Base-by-base conservation (phyloP, 2,329 filamentous ascomycete species). In the Fusarium dimerum region DNA sequence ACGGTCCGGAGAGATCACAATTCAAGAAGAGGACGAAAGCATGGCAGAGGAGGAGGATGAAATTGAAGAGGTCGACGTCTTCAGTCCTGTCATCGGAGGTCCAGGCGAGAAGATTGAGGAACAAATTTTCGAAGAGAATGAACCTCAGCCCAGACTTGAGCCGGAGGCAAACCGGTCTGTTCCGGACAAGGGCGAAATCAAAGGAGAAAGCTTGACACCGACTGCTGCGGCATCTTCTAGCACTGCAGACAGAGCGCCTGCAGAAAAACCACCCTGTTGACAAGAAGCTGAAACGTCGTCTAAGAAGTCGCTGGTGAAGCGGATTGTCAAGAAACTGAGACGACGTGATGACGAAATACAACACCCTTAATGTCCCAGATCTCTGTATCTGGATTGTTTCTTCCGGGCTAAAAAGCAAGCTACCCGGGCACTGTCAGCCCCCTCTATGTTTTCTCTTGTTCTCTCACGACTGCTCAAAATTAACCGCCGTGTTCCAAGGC, bases 1-100 rank as follows among this genome's bases (percentile, higher is more conserved):
- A 29, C 76, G 85, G 20, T 92, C 88, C 49, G 86, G 85, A 9
- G 89, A 92, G 71, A 86, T 90, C 48, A 86, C 86, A n/a, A 87
- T 88, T 34, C 80, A 85, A 56, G 85, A 87, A 59, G 84, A 83
- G 58, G 83, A 86, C 34, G 84, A 86, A 56, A 79, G 81, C 13
- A 70, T 73, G 5, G 64, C 69, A 8, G 73, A 70, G 20, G 68
- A 70, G 17, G 69, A 73, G 26, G 73, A 79, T 30, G 78, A 81
- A 3, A 60, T 82, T 15, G 82, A 85, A 54, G 83, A 84, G 62
- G 82, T 84, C 7, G 84, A 87, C 8, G 73, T 75, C 3, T 86
- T 87, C 58, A 77, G 73, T 26, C 82, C 83, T 0, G 73, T 84
- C 16, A 65, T 76, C 41, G 67, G 68, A 3, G 66, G 73, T 0